A percentile compares a stretch with the other conserved stretches of the same genome.
Evolutionary conservation across 2,329 filamentous ascomycete species (phyloP).

Genomic region (Ceratocystis papillata): DNA sequence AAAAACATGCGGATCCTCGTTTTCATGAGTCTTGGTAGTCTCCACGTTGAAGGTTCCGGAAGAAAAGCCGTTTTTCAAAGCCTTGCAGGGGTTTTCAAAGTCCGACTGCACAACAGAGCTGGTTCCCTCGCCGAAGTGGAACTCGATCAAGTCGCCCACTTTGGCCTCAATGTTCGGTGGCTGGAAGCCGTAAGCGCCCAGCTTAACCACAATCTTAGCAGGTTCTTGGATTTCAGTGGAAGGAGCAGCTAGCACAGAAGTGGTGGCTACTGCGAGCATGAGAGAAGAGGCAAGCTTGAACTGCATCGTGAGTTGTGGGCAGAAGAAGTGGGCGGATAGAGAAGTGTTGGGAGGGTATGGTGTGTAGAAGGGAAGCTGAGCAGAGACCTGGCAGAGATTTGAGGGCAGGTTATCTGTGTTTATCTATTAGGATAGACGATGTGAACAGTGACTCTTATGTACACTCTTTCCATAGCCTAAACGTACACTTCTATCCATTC

Average conservation of each 20-base stretch:
- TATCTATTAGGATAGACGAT: too few relatives aligned
- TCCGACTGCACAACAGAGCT: neutral
- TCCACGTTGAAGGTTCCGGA: neutral
- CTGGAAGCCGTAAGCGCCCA: constrained; percentile 32
- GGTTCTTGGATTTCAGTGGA: neutral
- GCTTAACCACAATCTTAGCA: neutral
- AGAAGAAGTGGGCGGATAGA: neutral
- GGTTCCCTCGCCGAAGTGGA: constrained; percentile 42
- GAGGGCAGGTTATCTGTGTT: too few relatives aligned
- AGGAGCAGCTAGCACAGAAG: neutral
- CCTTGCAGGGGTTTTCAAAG: neutral
- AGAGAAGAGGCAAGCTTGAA: neutral
- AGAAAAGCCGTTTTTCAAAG: neutral
- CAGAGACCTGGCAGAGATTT: too few relatives aligned
- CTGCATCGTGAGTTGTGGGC: neutral
- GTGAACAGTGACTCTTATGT: too few relatives aligned
- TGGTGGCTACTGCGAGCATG: neutral
- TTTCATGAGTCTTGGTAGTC: constrained; percentile 32
- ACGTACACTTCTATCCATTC: too few relatives aligned
- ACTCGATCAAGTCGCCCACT: constrained; percentile 43
- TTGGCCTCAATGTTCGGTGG: constrained; percentile 41
- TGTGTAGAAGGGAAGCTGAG: neutral
- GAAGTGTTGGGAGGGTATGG: neutral
- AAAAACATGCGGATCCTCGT: constrained; percentile 25
- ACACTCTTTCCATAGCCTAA: too few relatives aligned